phyloP scores from a whole-genome alignment of 208 protist genomes.

The Endotrypanum monterogeii region DNA sequence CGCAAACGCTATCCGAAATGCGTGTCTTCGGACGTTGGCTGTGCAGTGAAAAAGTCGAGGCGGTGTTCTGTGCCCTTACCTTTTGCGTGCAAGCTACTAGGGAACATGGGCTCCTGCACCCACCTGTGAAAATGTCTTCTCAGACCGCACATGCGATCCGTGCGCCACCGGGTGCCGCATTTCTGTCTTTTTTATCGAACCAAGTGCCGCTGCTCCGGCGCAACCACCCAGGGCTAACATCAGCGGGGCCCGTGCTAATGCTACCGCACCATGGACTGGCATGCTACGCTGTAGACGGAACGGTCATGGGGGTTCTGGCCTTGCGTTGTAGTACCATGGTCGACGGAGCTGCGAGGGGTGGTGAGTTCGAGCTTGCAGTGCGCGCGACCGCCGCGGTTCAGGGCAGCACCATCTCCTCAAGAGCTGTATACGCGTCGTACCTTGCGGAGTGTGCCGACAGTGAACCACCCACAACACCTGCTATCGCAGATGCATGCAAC shows the following conservation, averaged over 20 bases:
- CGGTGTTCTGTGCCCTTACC: slow-evolving; percentile 56
- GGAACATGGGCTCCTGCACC: slow-evolving; percentile 64
- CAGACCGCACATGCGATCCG: slow-evolving; percentile 29
- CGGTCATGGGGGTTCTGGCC: slow-evolving; percentile 48
- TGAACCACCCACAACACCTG: slow-evolving; percentile 3
- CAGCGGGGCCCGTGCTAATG: slow-evolving; percentile 14
- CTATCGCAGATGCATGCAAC: background rate
- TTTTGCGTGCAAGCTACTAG: slow-evolving; percentile 66
- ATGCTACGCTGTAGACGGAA: slow-evolving; percentile 53
- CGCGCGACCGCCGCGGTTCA: slow-evolving; percentile 19
- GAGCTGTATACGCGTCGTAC: slow-evolving; percentile 41
- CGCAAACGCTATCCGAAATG: slow-evolving; percentile 6
- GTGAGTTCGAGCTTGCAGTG: slow-evolving; percentile 39
- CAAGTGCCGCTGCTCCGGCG: slow-evolving; percentile 54
- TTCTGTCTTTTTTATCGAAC: slow-evolving; percentile 68
- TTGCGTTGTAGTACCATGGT: slow-evolving; percentile 46
- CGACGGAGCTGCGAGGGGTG: slow-evolving; percentile 12
- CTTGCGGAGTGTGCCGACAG: slow-evolving; percentile 23
- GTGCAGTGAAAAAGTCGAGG: slow-evolving; percentile 41
- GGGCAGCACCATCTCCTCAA: slow-evolving; percentile 11
- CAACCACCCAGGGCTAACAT: slow-evolving; percentile 45
- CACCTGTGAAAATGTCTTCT: slow-evolving; percentile 34
- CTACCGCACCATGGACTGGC: slow-evolving; percentile 77
- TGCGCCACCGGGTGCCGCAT: slow-evolving; percentile 32
- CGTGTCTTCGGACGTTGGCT: slow-evolving; percentile 52